phyloP scores from a whole-genome alignment of 1,139 yeast species.

The Saccharomyces uvarum region DNA sequence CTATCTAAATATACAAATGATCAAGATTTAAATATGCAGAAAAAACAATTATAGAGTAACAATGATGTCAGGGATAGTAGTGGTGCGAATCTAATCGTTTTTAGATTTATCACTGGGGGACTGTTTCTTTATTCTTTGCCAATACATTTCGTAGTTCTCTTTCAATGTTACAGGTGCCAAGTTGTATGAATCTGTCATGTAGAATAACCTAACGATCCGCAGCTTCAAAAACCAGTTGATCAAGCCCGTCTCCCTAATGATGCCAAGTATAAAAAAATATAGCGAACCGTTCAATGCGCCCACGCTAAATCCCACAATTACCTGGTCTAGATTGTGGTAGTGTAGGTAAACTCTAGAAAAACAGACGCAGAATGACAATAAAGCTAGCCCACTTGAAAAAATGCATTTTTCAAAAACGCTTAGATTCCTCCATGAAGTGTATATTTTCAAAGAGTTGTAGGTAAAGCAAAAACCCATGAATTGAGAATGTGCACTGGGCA shows the following conservation, averaged over 20 bases:
- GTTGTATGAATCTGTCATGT: constrained; percentile 53
- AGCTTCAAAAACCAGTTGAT: constrained; percentile 51
- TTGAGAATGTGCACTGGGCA: constrained; percentile 97
- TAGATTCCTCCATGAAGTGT: constrained; percentile 37
- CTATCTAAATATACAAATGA: not conserved
- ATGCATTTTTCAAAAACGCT: constrained; percentile 25
- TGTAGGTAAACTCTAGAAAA: constrained; percentile 69
- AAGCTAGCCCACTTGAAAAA: constrained; percentile 20
- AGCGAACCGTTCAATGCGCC: constrained; percentile 54
- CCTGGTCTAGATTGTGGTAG: constrained; percentile 72
- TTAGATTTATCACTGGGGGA: not conserved
- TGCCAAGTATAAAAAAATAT: constrained; percentile 48
- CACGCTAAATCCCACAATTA: constrained; percentile 57
- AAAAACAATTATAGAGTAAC: not conserved
- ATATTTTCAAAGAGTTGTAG: constrained; percentile 36
- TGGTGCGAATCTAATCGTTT: not conserved
- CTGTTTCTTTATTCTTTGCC: constrained; percentile 12
- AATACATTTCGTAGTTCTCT: constrained; percentile 23
- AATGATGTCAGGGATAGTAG: no score
- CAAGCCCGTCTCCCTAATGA: constrained; percentile 52
- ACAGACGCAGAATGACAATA: constrained; percentile 46
- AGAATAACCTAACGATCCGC: constrained; percentile 40
- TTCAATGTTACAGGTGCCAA: constrained; percentile 33
- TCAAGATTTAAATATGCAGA: not conserved
- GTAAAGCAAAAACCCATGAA: constrained; percentile 82